These are phyloP conservation scores for Ciborinia camelliae DNA, from an alignment of 2,329 filamentous ascomycete species.

Conservation along the genomic window DNA sequence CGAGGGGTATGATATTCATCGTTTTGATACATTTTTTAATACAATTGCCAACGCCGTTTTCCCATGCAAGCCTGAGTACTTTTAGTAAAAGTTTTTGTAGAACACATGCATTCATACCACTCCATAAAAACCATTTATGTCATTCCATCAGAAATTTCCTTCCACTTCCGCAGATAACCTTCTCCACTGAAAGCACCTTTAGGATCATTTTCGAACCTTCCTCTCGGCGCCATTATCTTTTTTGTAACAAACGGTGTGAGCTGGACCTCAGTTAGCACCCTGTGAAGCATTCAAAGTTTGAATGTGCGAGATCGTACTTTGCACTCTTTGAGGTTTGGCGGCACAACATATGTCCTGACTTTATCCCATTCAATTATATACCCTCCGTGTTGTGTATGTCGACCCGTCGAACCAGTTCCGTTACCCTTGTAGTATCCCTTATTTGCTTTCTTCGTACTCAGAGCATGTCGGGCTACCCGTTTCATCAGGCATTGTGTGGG, in stretches of 20 bases:
- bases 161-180: slow-evolving; percentile 63
- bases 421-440: slow-evolving; percentile 98
- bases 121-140: slow-evolving; percentile 1
- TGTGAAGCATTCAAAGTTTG: background rate
- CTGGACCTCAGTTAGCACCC: slow-evolving; percentile 44
- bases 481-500: slow-evolving; percentile 65
- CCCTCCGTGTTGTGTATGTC: slow-evolving; percentile 76
- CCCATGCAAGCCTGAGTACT: slow-evolving; percentile 14
- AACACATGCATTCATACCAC: background rate
- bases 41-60: slow-evolving; percentile 21
- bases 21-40: slow-evolving; percentile 21
- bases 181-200: slow-evolving; percentile 59
- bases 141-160: slow-evolving; percentile 37
- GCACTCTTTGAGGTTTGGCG: slow-evolving; percentile 64
- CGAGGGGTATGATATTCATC: slow-evolving; percentile 17
- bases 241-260: slow-evolving; percentile 75
- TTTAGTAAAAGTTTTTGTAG: background rate
- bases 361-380: slow-evolving; percentile 83
- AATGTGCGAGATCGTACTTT: slow-evolving; percentile 52
- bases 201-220: slow-evolving; percentile 50
- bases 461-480: slow-evolving; percentile 68
- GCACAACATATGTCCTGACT: slow-evolving; percentile 86
- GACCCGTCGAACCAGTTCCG: slow-evolving; percentile 80
- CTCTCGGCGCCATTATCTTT: slow-evolving; percentile 51
- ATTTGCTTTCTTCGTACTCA: slow-evolving; percentile 91